phyloP scores from a whole-genome alignment of 2,329 filamentous ascomycete genomes.

The Verticillium isaacii region DNA sequence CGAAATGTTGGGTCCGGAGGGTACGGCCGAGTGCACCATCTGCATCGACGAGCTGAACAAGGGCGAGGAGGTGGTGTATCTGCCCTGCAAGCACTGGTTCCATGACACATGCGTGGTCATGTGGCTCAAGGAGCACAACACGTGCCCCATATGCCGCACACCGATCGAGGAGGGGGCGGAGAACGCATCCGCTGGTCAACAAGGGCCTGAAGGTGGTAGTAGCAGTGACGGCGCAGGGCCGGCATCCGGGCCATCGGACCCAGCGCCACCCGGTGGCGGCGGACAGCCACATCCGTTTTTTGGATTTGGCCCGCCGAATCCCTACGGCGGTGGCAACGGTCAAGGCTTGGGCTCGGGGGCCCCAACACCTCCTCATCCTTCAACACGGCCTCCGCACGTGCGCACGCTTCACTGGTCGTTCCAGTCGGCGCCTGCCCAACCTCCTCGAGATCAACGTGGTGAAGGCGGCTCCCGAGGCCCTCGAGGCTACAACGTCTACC shows the following conservation, averaged over 20 bases:
- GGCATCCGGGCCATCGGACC: constrained; percentile 5
- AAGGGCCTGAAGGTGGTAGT: constrained; percentile 7
- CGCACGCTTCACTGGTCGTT: not conserved
- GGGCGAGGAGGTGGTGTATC: constrained; percentile 66
- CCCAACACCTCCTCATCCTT: not conserved
- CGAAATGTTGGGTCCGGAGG: constrained; percentile 61
- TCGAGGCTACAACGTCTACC: not conserved
- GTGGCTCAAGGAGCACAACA: constrained; percentile 89
- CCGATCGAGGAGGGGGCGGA: constrained; percentile 38
- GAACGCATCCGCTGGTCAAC: not conserved
- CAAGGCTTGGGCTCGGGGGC: not conserved
- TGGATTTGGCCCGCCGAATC: constrained; percentile 11
- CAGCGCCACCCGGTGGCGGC: constrained; percentile 6
- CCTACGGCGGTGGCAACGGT: not conserved
- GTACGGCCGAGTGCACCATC: constrained; percentile 83
- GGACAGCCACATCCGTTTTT: constrained; percentile 8
- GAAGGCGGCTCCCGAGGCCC: not conserved
- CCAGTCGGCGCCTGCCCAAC: not conserved
- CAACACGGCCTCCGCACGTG: not conserved
- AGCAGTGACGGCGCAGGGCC: constrained; percentile 3
- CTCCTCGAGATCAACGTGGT: not conserved
- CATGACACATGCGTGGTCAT: constrained; percentile 75
- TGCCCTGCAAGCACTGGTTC: constrained; percentile 94
- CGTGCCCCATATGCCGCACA: constrained; percentile 77
- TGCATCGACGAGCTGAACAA: constrained; percentile 82